Evolutionary conservation across 164 flowering plant genomes (phyloP), one percentile per base, ranked within the genome.

Genomic region (Macadamia tetraphylla): DNA sequence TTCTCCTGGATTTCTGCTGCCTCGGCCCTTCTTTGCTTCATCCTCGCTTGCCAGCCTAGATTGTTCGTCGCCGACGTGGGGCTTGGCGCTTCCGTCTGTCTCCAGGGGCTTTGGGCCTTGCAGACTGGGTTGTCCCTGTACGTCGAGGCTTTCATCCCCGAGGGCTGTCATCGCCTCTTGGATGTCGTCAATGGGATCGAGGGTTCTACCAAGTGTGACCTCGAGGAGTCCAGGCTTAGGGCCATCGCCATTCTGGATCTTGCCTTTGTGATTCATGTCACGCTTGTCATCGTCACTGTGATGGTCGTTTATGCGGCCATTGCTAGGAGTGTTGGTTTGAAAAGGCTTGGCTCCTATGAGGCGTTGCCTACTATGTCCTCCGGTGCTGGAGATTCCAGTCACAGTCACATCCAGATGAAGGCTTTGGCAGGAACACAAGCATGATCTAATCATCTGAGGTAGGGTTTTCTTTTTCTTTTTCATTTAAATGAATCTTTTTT

Each of bases 181-280:
- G 98, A 94, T 70, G 95, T 94, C 17, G 90, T 80, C 12, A 73
- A 71, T 13, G 96, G 97, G 3, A 91, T 90, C 2, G 97, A 92
- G 75, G 96, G 99, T 0, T 92, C 99, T 13, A 92, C 98, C 49
- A 85, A 83, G 77, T 94, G 98, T 65, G 99, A 90, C 68, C 64
- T 92, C 61, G 96, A 94, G 58, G 97, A 92, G 61, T 85, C 97
- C 6, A 79, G 70, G 75, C 67, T 89, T 64, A 80, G 99, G 18
- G 99, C 98, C 1, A 81, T 81, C 9, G 93, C 99, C 1, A 81
- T 94, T 40, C 74, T 94, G 49, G 97, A 94, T 79, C 82, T 92
- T 9, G 77, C 80, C 72, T 77, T 77, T 60, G 68, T 80, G 55
- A 15, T 89, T 53, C 87, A 94, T 65, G 92, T 90, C 12, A 67